These are phyloP conservation scores for Kodamaea hsintzibuensis DNA, from an alignment of 805 yeast genomes.

Conservation along the genomic window DNA sequence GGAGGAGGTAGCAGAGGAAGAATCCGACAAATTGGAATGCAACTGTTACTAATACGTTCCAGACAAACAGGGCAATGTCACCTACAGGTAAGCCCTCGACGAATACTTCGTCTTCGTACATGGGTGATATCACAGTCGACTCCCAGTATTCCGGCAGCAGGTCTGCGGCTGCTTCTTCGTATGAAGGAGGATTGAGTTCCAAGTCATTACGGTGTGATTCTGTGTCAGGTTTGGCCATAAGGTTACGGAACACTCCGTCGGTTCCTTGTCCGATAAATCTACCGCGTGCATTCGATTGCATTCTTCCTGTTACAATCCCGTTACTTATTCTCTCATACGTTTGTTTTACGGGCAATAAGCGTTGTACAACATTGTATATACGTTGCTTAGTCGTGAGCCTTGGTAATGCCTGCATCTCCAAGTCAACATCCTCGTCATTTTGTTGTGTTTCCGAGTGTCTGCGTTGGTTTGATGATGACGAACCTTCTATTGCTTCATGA, in stretches of 20 bases:
- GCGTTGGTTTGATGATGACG: conserved; percentile 12
- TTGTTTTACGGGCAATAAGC: conserved; percentile 39
- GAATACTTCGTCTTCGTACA: conserved; percentile 82
- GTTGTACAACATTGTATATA: conserved; percentile 31
- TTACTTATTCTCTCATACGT: conserved; percentile 45
- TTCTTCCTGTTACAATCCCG: conserved; percentile 43
- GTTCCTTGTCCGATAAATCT: conserved; percentile 48
- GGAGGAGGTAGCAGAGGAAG: conserved; percentile 82
- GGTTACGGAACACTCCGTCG: conserved; percentile 93
- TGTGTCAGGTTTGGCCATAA: conserved; percentile 85
- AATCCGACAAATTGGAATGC: conserved; percentile 95
- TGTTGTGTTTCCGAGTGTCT: background rate
- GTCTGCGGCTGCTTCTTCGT: conserved; percentile 94
- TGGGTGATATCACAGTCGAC: conserved; percentile 76
- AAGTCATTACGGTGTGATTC: conserved; percentile 29
- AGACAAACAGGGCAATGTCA: conserved; percentile 77
- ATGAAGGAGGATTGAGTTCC: conserved; percentile 76
- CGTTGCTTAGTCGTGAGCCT: conserved; percentile 31
- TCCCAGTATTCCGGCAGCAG: conserved; percentile 98
- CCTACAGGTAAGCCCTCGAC: conserved; percentile 97
- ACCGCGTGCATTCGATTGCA: conserved; percentile 45
- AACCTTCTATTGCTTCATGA: conserved; percentile 21
- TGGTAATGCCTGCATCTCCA: conserved; percentile 29
- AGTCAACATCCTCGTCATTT: conserved; percentile 16
- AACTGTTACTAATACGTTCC: conserved; percentile 89